Base-by-base conservation (phyloP, 2,329 filamentous ascomycete species). In the Alternaria triticina region DNA sequence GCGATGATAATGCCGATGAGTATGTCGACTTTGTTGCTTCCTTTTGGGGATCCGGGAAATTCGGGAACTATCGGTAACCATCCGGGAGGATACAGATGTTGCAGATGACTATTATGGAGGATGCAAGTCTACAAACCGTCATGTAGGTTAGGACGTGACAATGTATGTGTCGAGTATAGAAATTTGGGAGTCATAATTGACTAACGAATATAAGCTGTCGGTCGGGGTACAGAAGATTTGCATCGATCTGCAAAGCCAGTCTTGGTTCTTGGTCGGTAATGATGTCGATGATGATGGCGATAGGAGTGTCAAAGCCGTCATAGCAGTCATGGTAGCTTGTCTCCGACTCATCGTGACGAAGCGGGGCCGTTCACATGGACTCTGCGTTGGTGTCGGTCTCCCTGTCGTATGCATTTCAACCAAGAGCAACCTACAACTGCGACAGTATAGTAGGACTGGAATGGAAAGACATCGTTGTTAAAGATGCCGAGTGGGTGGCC, bases 381-480 rank as follows among this genome's bases (percentile, higher is more conserved):
- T 36, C 33, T 9, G 13, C 33, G 0, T 5, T n/a, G 15, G 7
- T 36, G 9, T 36, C 15, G 1, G 33, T n/a, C 33, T n/a, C 13
- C 0, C 0, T 3, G 3, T 13, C 13, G 33, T 36, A 36, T 36
- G 15, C 15, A 0, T 1, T 1, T 0, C 30, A 33, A 33, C 28
- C 3, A 33, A 33, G 1, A 33, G 28, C 3, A 15, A 15, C 13
- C 3, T 8, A 4, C 2, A n/a, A 1, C 0, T n/a, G 13, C 33
- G 13, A n/a, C 1, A n/a, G 13, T 36, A 36, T 9, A 1, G 3
- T 36, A n/a, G 1, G 8, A 36, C 33, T 36, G 33, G 7, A 36
- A 36, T 5, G 33, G 4, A 36, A 5, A 36, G 33, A n/a, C 13
- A n/a, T 36, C 33, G 33, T 4, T 36, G 33, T 4, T 1, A 36